Evolutionary conservation across 495 filamentous ascomycete genomes (phyloP).

Genomic region (Jackrogersella minutella): DNA sequence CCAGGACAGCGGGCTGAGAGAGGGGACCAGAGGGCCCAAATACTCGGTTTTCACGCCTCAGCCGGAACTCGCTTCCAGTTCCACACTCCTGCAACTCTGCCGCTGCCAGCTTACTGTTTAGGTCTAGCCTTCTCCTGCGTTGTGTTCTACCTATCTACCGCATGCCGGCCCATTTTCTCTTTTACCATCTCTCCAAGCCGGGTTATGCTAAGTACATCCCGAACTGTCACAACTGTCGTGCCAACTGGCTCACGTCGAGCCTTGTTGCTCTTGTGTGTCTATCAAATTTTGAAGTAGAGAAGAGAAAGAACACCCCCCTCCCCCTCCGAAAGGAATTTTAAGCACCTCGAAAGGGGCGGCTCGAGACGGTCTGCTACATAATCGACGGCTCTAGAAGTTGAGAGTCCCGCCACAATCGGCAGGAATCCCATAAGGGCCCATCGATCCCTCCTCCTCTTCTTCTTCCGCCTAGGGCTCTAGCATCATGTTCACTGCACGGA

Average conservation of each 20-base stretch:
- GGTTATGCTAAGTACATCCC: conserved; percentile 22
- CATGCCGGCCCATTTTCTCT: conserved; percentile 34
- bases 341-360: conserved; percentile 5
- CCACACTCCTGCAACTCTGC: conserved; percentile 42
- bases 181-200: conserved; percentile 37
- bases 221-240: conserved; percentile 21
- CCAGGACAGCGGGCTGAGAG: conserved; percentile 42
- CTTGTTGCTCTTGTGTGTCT: conserved; percentile 12
- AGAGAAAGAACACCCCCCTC: too few relatives aligned
- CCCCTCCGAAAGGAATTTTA: too few relatives aligned
- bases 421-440: not conserved
- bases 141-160: conserved; percentile 32
- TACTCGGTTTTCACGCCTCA: conserved; percentile 44
- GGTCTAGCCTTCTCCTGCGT: conserved; percentile 33
- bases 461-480: conserved; percentile 4
- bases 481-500: conserved; percentile 15
- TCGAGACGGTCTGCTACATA: conserved; percentile 13
- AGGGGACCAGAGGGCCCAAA: conserved; percentile 42
- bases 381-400: conserved; percentile 14
- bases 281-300: conserved; percentile 21
- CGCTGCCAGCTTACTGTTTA: conserved; percentile 40
- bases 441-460: conserved; percentile 13
- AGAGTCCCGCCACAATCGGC: not conserved
- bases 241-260: conserved; percentile 24
- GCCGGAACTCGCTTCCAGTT: conserved; percentile 44